These are phyloP conservation scores for Mycotypha africana DNA, from an alignment of 371 early-diverging fungal genomes.

Conservation along the genomic window DNA sequence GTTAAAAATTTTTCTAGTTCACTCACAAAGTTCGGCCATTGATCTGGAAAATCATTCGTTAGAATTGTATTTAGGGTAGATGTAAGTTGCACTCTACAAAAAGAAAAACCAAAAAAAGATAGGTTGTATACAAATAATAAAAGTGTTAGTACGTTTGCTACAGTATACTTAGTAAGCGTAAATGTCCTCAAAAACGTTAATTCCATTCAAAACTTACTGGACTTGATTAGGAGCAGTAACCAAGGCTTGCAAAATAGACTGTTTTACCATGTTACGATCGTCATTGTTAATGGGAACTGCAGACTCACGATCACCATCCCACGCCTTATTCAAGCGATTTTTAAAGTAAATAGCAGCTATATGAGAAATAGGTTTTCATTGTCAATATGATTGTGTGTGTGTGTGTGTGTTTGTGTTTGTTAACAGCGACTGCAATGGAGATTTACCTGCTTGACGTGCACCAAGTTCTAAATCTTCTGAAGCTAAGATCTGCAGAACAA, in stretches of 20 bases:
- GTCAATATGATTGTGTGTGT: too few species aligned
- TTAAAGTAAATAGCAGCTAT: slow-evolving; percentile 94
- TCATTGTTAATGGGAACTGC: slow-evolving; percentile 55
- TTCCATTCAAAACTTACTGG: slow-evolving; percentile 52
- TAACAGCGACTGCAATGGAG: background rate
- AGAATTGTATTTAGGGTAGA: slow-evolving; percentile 68
- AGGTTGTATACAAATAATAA: too few species aligned
- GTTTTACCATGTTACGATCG: slow-evolving; percentile 73
- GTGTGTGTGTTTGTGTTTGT: too few species aligned
- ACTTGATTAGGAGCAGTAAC: slow-evolving; percentile 65
- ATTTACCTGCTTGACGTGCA: slow-evolving; percentile 76
- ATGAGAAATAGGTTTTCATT: slow-evolving; percentile 1
- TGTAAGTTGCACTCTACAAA: slow-evolving; percentile 68
- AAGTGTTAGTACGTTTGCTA: too few species aligned
- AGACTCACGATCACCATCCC: slow-evolving; percentile 50
- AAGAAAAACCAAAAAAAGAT: too few species aligned
- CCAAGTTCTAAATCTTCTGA: slow-evolving; percentile 58
- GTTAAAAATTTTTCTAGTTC: slow-evolving; percentile 60
- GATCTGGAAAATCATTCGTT: slow-evolving; percentile 69
- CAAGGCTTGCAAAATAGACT: slow-evolving; percentile 74
- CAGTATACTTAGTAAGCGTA: too few species aligned
- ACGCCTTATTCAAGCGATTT: slow-evolving; percentile 76
- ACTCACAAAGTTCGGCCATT: slow-evolving; percentile 81
- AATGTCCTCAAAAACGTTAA: too few species aligned
- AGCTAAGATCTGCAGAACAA: slow-evolving; percentile 65